A percentile compares a stretch with the other conserved stretches of the same genome.
phyloP scores from a whole-genome alignment of 805 yeast genomes.

The Kuraishia hungarica region DNA sequence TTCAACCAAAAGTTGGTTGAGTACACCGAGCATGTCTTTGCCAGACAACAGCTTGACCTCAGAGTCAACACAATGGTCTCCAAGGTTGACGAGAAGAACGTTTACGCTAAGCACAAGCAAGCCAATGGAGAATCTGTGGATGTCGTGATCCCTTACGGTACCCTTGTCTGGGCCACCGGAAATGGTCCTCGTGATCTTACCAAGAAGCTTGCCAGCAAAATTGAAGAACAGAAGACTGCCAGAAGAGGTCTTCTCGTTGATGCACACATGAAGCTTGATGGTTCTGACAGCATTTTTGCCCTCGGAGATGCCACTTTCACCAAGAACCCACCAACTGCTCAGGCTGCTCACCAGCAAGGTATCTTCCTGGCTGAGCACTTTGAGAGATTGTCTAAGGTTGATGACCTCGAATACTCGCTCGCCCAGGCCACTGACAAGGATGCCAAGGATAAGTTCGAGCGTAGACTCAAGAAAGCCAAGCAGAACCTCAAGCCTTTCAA shows the following conservation, averaged over 20 bases:
- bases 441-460: conserved; percentile 34
- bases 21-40: conserved; percentile 75
- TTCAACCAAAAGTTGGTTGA: conserved; percentile 61
- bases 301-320: conserved; percentile 93
- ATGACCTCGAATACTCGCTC: conserved; percentile 41
- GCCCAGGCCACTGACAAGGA: conserved; percentile 28
- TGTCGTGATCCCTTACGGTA: conserved; percentile 73
- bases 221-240: conserved; percentile 74
- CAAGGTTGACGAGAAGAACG: conserved; percentile 64
- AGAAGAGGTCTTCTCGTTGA: conserved; percentile 87
- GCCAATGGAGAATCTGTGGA: conserved; percentile 57
- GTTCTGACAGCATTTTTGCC: conserved; percentile 75
- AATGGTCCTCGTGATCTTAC: conserved; percentile 80
- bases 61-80: conserved; percentile 84
- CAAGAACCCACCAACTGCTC: conserved; percentile 92
- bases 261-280: conserved; percentile 75
- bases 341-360: conserved; percentile 95
- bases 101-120: conserved; percentile 60
- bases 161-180: conserved; percentile 97
- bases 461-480: conserved; percentile 33
- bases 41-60: conserved; percentile 58
- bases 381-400: conserved; percentile 54
- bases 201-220: conserved; percentile 52
- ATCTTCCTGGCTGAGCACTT: conserved; percentile 67
- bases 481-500: conserved; percentile 51